Percentiles rank a stretch among this genome's conserved stretches.
These are phyloP conservation scores for Leishmania mexicana DNA, from an alignment of 208 protist species.

Conservation along the genomic window DNA sequence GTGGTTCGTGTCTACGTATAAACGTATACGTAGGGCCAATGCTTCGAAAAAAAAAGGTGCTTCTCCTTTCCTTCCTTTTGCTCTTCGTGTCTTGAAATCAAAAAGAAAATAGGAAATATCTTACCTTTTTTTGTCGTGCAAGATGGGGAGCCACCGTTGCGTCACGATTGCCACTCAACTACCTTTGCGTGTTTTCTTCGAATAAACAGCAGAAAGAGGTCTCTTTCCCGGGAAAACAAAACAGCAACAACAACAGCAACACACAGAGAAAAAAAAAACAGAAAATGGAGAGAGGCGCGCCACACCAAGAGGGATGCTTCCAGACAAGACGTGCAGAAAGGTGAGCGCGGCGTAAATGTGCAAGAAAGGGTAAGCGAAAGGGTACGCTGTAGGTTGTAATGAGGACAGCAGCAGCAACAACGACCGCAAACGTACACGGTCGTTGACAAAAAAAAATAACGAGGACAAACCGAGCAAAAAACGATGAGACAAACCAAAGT, in stretches of 20 bases:
- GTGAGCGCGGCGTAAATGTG: not conserved
- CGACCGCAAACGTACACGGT: not conserved
- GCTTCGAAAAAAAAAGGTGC: not conserved
- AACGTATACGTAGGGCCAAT: not conserved
- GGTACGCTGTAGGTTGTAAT: not conserved
- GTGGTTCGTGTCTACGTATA: not conserved
- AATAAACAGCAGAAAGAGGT: not conserved
- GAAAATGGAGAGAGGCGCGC: not conserved
- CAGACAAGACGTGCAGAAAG: not conserved
- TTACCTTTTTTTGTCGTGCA: not conserved
- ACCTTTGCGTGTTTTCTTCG: not conserved
- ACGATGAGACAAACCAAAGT: constrained; percentile 8
- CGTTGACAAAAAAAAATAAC: not conserved
- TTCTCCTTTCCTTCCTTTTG: not conserved
- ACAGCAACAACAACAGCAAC: not conserved
- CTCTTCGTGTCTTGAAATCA: not conserved
- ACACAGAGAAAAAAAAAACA: not conserved
- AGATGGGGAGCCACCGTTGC: not conserved
- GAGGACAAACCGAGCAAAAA: constrained; percentile 7
- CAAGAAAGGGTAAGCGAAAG: not conserved
- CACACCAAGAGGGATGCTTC: not conserved
- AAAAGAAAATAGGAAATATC: no score
- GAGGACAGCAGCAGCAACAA: not conserved
- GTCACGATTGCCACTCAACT: not conserved
- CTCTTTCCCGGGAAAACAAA: not conserved